A percentile compares a stretch with the other conserved stretches of the same genome.
Evolutionary conservation across 108 stramenopile genomes (phyloP).

Genomic region (Chaetoceros tenuissimus): DNA sequence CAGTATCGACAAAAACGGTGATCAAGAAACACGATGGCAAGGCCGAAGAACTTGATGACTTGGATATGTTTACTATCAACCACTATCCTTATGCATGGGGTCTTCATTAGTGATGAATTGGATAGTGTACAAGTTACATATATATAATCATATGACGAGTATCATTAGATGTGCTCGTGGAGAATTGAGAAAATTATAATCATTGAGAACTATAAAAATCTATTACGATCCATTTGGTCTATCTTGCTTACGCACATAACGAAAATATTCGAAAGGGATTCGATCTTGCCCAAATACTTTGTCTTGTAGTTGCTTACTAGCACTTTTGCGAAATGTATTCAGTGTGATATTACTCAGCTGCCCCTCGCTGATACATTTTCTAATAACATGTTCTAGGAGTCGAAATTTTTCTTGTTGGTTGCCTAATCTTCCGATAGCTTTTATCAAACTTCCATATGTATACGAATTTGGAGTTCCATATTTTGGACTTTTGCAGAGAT

Average conservation of each 20-base stretch:
- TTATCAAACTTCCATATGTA: not conserved
- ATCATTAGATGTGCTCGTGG: too few species aligned
- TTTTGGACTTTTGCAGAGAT: not conserved
- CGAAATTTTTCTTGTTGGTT: not conserved
- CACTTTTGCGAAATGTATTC: not conserved
- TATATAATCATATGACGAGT: too few species aligned
- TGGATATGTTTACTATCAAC: not conserved
- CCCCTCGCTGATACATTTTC: not conserved
- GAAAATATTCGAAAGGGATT: not conserved
- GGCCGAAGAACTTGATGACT: not conserved
- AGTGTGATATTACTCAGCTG: not conserved
- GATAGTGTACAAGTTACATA: too few species aligned
- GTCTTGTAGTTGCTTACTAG: not conserved
- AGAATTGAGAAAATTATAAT: too few species aligned
- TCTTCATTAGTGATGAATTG: not conserved
- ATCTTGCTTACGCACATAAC: not conserved
- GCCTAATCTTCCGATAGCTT: not conserved
- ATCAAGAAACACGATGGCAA: not conserved
- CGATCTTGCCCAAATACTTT: not conserved
- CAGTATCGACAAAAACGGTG: not conserved
- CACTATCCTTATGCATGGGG: not conserved
- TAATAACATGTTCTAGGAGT: not conserved
- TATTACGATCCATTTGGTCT: not conserved
- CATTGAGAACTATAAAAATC: too few species aligned
- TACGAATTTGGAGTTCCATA: not conserved